These are phyloP conservation scores for Apiospora phragmitis DNA, from an alignment of 2,329 filamentous ascomycete genomes.

Conservation along the genomic window DNA sequence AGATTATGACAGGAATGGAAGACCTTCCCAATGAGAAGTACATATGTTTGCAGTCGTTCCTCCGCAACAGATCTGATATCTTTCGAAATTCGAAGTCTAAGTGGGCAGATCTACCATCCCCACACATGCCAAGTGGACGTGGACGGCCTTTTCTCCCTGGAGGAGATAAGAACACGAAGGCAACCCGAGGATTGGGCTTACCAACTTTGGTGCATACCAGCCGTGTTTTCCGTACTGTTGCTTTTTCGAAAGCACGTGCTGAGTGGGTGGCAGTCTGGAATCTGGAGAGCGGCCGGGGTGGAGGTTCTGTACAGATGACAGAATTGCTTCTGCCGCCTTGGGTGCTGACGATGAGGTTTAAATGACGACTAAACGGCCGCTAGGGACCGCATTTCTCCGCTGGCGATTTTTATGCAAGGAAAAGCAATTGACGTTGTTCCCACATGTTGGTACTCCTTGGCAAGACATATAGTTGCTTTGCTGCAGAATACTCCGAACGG, in stretches of 20 bases:
- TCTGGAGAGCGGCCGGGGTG: background rate
- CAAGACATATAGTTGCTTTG: background rate
- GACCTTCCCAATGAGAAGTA: background rate
- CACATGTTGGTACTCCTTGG: background rate
- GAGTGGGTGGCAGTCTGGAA: background rate
- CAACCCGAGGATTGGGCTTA: background rate
- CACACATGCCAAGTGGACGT: background rate
- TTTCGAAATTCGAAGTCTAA: background rate
- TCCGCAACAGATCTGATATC: background rate
- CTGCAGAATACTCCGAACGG: background rate
- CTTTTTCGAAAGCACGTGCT: slow-evolving; percentile 1
- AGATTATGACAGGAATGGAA: background rate
- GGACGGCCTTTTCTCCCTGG: background rate
- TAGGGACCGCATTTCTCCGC: background rate
- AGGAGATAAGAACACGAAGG: background rate
- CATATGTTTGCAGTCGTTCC: background rate
- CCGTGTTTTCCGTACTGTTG: background rate
- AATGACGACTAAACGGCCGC: background rate
- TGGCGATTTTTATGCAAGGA: background rate
- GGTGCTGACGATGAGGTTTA: background rate
- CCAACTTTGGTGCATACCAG: background rate
- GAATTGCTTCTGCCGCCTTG: background rate
- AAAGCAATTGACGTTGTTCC: background rate
- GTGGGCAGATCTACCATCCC: background rate
- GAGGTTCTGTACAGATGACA: background rate